Evolutionary conservation across 176 grass and related monocot species (phyloP).

Genomic region (Hordeum marinum): DNA sequence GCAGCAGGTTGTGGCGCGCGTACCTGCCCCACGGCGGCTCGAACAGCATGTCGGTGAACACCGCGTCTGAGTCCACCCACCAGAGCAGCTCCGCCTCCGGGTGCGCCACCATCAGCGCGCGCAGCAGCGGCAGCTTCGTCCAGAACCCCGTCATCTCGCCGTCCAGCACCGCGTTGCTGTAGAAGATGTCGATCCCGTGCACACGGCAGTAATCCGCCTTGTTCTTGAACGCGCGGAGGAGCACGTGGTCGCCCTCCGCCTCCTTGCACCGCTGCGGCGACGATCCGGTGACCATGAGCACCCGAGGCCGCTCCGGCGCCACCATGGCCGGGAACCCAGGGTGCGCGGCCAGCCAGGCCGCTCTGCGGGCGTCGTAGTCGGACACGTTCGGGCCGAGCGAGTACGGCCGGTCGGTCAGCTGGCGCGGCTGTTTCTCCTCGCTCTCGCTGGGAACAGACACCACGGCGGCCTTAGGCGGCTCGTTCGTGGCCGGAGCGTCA

Average conservation of each 20-base stretch:
- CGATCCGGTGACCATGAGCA: conserved; percentile 76
- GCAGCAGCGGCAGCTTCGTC: conserved; percentile 83
- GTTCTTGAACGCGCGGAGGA: conserved; percentile 79
- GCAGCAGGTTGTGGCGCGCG: conserved; percentile 58
- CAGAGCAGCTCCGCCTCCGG: conserved; percentile 85
- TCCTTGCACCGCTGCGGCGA: conserved; percentile 50
- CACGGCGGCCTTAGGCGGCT: no score
- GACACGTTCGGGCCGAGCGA: conserved; percentile 44
- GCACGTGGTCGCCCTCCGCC: conserved; percentile 64
- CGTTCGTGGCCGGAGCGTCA: background rate
- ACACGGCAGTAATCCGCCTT: conserved; percentile 93
- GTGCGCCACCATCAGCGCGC: conserved; percentile 75
- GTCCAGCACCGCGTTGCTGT: conserved; percentile 83
- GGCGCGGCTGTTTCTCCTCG: conserved; percentile 20
- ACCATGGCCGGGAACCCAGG: conserved; percentile 44
- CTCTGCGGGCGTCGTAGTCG: conserved; percentile 54
- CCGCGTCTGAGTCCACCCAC: conserved; percentile 90
- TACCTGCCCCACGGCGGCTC: conserved; percentile 71
- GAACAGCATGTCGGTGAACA: conserved; percentile 96
- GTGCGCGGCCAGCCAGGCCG: conserved; percentile 49
- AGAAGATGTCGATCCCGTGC: conserved; percentile 79
- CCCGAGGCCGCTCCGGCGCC: conserved; percentile 37
- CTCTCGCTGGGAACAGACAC: background rate
- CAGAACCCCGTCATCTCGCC: conserved; percentile 81
- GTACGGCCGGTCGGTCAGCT: conserved; percentile 53